Evolutionary conservation across 352 stramenopile species (phyloP).

Genomic region (Globisporangium alternatum): DNA sequence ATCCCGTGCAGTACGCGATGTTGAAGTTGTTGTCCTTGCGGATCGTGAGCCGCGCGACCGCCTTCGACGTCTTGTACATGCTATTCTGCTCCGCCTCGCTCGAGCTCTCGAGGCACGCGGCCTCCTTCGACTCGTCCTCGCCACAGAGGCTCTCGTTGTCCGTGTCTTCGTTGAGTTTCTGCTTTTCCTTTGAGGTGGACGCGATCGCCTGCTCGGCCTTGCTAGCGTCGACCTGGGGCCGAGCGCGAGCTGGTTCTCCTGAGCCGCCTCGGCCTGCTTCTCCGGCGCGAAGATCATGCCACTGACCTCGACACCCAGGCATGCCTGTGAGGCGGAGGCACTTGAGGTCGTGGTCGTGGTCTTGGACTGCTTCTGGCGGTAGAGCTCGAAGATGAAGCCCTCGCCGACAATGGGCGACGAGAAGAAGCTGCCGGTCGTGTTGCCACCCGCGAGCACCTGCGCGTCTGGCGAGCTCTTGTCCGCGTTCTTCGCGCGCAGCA

Average conservation of each 20-base stretch:
- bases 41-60: conserved; percentile 64
- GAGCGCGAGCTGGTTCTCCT: conserved; percentile 21
- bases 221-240: conserved; percentile 18
- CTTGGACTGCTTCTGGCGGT: conserved; percentile 17
- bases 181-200: conserved; percentile 2
- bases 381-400: conserved; percentile 49
- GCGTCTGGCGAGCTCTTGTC: conserved; percentile 16
- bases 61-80: conserved; percentile 44
- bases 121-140: conserved; percentile 61
- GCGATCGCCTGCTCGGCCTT: conserved; percentile 6
- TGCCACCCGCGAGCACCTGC: conserved; percentile 37
- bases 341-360: neutral
- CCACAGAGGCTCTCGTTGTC: conserved; percentile 66
- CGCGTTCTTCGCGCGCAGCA: conserved; percentile 32
- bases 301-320: conserved; percentile 51
- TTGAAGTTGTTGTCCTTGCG: conserved; percentile 58
- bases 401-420: conserved; percentile 39
- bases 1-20: conserved; percentile 69
- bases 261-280: conserved; percentile 24
- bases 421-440: conserved; percentile 56
- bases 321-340: conserved; percentile 18
- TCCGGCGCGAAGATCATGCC: conserved; percentile 42
- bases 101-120: conserved; percentile 44
- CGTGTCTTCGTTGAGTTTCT: conserved; percentile 12
- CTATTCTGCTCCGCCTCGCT: conserved; percentile 20